Evolutionary conservation across 257 asterid species (phyloP).

Genomic region (Oldenlandia corymbosa): DNA sequence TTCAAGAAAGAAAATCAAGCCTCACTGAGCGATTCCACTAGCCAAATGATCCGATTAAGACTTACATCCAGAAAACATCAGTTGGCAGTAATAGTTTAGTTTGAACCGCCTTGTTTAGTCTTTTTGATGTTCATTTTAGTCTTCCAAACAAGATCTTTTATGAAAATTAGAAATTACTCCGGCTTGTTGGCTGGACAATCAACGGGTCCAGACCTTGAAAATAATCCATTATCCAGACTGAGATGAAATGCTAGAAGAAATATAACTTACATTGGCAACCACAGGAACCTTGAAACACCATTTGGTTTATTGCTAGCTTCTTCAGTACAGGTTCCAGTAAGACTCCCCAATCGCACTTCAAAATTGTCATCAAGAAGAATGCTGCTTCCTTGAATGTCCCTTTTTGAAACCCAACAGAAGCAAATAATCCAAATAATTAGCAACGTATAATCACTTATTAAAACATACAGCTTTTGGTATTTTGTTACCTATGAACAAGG

Average conservation of each 20-base stretch:
- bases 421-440: background rate
- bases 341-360: slow-evolving; percentile 15
- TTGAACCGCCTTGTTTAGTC: no score
- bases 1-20: no score
- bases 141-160: no score
- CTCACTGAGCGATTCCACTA: no score
- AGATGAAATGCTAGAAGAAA: background rate
- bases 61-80: no score
- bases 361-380: no score
- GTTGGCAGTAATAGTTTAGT: no score
- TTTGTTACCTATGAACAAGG: slow-evolving; percentile 15
- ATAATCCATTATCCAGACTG: no score
- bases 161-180: background rate
- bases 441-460: background rate
- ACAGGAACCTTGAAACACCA: background rate
- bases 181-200: no score
- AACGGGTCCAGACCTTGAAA: no score
- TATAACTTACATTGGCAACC: slow-evolving; percentile 5
- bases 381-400: slow-evolving; percentile 18
- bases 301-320: background rate
- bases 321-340: background rate
- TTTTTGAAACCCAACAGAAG: background rate
- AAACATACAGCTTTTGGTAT: background rate
- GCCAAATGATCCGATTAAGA: no score
- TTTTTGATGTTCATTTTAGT: no score